Evolutionary conservation across 805 yeast species (phyloP), one percentile per base, ranked within the genome.

Genomic region (Wickerhamiella alocasiicola): DNA sequence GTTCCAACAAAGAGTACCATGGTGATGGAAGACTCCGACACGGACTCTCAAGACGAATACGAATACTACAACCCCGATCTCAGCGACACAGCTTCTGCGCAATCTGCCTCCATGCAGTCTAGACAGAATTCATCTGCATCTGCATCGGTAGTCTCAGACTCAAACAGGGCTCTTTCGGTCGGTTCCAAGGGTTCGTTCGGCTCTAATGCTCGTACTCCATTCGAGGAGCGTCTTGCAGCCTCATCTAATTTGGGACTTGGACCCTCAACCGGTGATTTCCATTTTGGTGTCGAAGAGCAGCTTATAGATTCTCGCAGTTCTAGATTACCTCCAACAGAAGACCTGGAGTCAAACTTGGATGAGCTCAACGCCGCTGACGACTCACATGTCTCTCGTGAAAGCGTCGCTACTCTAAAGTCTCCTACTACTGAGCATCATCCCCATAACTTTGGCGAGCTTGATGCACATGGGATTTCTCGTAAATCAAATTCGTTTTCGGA

Each of bases 1-100:
- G 74, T 81, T n/a, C 95, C 96, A 0, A 71, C 79, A 20, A 83
- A 81, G 56, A 82, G 95, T 0, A 74, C 78, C 31, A 67, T 88
- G 55, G 77, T 87, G 3, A 91, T 95, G 85, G 79, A 88, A 12
- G 79, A 85, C 41, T 94, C 80, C 49, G 94, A 80, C 46, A 91
- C 78, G 36, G 82, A 73, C 2, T 27, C 32, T 4, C 26, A 36
- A 12, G 20, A 26, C 13, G 39, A 36, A 6, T 36, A 36, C 24
- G 39, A 36, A 24, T 19, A 20, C 17, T 36, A 29, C 27, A 32
- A 32, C 18, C 36, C 36, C 16, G 36, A 32, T 13, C 36, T 32
- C n/a, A 32, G 36, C 18, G 36, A 32, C 9, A 15, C 36, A n/a
- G 36, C 24, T 15, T 31, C 36, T 11, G 26, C 11, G 7, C 26